Percentiles rank a stretch among this genome's conserved stretches.
Evolutionary conservation across 805 yeast genomes (phyloP).

Genomic region (Pichia gijzeniarum): DNA sequence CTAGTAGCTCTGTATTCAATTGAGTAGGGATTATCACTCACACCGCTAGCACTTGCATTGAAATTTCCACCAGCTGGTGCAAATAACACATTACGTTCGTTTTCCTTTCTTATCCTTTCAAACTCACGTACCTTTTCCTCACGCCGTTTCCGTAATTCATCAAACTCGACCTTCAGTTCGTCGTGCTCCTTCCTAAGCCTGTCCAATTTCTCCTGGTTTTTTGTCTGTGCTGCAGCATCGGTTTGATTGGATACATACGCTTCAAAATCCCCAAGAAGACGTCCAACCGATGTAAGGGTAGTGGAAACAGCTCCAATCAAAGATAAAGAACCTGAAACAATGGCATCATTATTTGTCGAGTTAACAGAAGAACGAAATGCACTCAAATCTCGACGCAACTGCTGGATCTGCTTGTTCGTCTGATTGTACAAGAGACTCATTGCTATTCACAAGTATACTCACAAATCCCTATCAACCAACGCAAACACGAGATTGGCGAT

Average conservation of each 20-base stretch:
- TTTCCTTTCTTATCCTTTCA: constrained; percentile 36
- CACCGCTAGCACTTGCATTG: constrained; percentile 11
- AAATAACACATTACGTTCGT: constrained; percentile 30
- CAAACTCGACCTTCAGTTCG: constrained; percentile 45
- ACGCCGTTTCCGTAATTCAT: constrained; percentile 46
- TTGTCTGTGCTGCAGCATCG: constrained; percentile 44
- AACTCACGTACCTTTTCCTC: constrained; percentile 45
- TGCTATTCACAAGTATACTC: no score
- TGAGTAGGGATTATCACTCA: constrained; percentile 45
- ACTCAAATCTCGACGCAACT: constrained; percentile 61
- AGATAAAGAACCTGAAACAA: constrained; percentile 45
- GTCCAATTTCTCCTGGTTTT: constrained; percentile 53
- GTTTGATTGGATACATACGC: constrained; percentile 49
- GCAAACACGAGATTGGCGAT: not conserved
- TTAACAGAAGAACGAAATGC: constrained; percentile 59
- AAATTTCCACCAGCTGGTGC: constrained; percentile 15
- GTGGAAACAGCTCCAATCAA: constrained; percentile 61
- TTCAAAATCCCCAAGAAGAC: constrained; percentile 54
- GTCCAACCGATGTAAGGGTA: constrained; percentile 63
- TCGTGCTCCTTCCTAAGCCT: constrained; percentile 46
- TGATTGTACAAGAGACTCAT: constrained; percentile 84
- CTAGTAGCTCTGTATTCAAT: constrained; percentile 16
- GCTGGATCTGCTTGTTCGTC: constrained; percentile 78
- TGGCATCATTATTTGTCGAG: constrained; percentile 33
- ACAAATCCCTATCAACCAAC: no score